phyloP scores from a whole-genome alignment of 305 asterid species.

The Solanum hybrid region DNA sequence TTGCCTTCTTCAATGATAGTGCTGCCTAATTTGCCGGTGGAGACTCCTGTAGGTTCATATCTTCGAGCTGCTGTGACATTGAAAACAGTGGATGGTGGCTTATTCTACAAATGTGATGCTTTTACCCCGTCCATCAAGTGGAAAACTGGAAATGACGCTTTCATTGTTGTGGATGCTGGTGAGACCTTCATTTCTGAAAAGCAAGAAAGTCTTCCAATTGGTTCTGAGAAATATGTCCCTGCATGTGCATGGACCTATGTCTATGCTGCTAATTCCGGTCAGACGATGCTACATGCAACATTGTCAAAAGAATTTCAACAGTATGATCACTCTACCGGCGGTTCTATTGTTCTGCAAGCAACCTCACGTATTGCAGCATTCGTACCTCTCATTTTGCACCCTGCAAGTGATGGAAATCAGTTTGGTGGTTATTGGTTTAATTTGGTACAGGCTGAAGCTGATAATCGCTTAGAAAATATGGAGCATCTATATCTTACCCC shows the following conservation, averaged over 20 bases:
- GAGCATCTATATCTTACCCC: constrained; percentile 60
- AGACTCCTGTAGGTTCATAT: constrained; percentile 65
- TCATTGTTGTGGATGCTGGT: constrained; percentile 45
- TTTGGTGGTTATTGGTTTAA: constrained; percentile 89
- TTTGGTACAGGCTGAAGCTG: constrained; percentile 38
- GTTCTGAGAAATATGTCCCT: constrained; percentile 35
- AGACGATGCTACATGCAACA: constrained; percentile 57
- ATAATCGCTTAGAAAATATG: constrained; percentile 38
- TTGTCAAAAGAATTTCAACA: constrained; percentile 49
- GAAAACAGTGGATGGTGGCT: constrained; percentile 51
- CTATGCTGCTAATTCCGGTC: constrained; percentile 60
- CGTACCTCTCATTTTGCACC: constrained; percentile 60
- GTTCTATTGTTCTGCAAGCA: constrained; percentile 47
- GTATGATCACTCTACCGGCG: constrained; percentile 39
- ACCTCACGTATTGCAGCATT: constrained; percentile 62
- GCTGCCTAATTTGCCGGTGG: constrained; percentile 74
- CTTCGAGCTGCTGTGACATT: constrained; percentile 65
- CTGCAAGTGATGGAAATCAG: constrained; percentile 76
- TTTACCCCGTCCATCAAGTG: constrained; percentile 55
- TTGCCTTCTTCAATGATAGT: constrained; percentile 55
- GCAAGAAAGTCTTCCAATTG: constrained; percentile 25
- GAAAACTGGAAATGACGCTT: constrained; percentile 63
- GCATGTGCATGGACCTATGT: constrained; percentile 69
- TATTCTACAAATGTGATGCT: constrained; percentile 74
- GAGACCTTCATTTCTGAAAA: constrained; percentile 28